phyloP scores from a whole-genome alignment of 2,329 filamentous ascomycete genomes.

The Beauveria scarabaeidicola region DNA sequence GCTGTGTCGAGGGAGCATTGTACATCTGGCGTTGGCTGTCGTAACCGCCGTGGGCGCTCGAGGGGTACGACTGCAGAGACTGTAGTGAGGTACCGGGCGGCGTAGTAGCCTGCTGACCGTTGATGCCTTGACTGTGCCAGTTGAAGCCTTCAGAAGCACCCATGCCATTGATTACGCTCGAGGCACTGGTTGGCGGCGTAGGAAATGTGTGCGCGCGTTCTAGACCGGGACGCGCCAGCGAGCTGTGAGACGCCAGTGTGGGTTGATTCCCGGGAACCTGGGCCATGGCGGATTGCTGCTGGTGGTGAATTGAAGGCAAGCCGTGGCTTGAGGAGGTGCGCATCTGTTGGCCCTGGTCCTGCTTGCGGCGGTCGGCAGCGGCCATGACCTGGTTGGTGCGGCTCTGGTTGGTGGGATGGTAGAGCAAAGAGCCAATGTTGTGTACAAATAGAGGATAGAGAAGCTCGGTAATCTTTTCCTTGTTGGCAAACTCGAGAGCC shows the following conservation, averaged over 20 bases:
- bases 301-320: slow-evolving; percentile 62
- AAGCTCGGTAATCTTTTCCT: slow-evolving; percentile 96
- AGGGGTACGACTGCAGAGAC: slow-evolving; percentile 70
- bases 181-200: slow-evolving; percentile 88
- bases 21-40: slow-evolving; percentile 74
- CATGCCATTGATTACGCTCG: slow-evolving; percentile 69
- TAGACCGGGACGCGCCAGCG: slow-evolving; percentile 63
- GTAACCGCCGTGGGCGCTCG: slow-evolving; percentile 55
- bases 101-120: slow-evolving; percentile 64
- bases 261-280: slow-evolving; percentile 47
- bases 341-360: slow-evolving; percentile 55
- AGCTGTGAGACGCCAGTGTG: slow-evolving; percentile 57
- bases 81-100: slow-evolving; percentile 72
- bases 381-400: slow-evolving; percentile 81
- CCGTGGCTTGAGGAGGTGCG: slow-evolving; percentile 46
- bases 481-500: slow-evolving; percentile 97
- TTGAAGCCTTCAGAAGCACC: slow-evolving; percentile 70
- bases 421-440: slow-evolving; percentile 88
- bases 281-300: slow-evolving; percentile 50
- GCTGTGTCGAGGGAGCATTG: slow-evolving; percentile 58
- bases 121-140: slow-evolving; percentile 61
- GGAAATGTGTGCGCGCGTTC: slow-evolving; percentile 90
- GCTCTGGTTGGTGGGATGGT: slow-evolving; percentile 83
- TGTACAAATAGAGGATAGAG: slow-evolving; percentile 95
- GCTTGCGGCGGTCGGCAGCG: slow-evolving; percentile 68